Evolutionary conservation across 75 land plant genomes (phyloP).

Genomic region (Picea glauca): DNA sequence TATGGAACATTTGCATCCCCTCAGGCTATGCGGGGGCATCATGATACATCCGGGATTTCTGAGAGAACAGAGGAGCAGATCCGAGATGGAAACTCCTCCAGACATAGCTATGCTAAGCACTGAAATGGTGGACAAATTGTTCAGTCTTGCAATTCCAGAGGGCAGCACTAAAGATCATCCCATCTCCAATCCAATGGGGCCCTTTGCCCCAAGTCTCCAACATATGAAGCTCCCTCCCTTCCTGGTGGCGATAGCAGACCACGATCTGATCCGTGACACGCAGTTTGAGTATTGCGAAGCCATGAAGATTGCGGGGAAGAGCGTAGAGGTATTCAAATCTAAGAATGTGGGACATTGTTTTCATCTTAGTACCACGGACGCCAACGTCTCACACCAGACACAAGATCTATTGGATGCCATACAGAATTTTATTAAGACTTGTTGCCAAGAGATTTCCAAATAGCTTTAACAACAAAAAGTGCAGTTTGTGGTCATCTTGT

Average conservation of each 20-base stretch:
- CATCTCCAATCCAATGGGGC: constrained; percentile 54
- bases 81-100: constrained; percentile 21
- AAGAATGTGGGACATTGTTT: constrained; percentile 38
- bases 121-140: constrained; percentile 52
- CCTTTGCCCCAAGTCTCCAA: constrained; percentile 30
- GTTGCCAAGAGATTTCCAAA: no score
- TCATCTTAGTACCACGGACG: constrained; percentile 18
- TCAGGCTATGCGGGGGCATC: background rate
- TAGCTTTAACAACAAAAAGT: no score
- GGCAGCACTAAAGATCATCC: constrained; percentile 64
- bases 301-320: constrained; percentile 37
- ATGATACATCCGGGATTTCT: constrained; percentile 41
- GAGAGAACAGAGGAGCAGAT: constrained; percentile 22
- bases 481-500: no score
- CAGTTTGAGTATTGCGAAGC: constrained; percentile 58
- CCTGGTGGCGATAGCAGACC: constrained; percentile 47
- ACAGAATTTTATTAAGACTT: constrained; percentile 7
- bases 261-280: constrained; percentile 46
- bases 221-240: constrained; percentile 33
- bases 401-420: constrained; percentile 11
- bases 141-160: constrained; percentile 39
- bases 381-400: background rate
- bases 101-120: no score
- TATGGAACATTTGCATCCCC: no score
- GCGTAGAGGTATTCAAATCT: constrained; percentile 38